Base-by-base conservation (phyloP, 108 stramenopile genomes). In the Pseudonitzschia multistriata region DNA sequence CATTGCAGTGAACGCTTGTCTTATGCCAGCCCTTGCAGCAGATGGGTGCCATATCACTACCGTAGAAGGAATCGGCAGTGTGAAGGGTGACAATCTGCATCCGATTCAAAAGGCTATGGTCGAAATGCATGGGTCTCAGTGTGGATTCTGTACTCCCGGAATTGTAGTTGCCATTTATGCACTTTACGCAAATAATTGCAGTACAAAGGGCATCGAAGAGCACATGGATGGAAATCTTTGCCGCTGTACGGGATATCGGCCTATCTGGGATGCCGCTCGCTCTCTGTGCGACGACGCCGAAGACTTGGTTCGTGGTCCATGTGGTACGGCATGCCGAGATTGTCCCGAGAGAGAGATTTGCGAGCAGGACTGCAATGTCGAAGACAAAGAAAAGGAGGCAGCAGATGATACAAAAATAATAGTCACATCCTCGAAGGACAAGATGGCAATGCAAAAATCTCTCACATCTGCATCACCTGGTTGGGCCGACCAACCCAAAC, bases 141-240 rank as follows among this genome's bases (percentile, higher is more conserved):
- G 97, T 74, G 97, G 95, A 30, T 98, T 93, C 77, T 98, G 97
- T 69, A 98, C 97, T 29, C 97, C 97, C 13, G 97, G 97, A 36
- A 97, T 98, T 50, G 84, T 97, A 54, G 92, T 97, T 79, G 84
- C 93, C 10, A 60, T 98, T 45, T 98, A 96, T 74, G 79, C 94
- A 24, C 62, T 96, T 11, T 82, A 96, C 69, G 84, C 91, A 27
- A 88, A 83, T 55, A 66, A 79, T 35, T 40, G 74, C 8, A 59
- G 49, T 29, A 59, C 57, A 8, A 62, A 68, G 17, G 77, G 88
- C 28, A 63, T 97, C n/a, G 96, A 97, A 78, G 96, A 94, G 68
- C 86, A 88, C 60, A 40, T 98, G 68, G 97, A 98, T 74, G 97
- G 97, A 28, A 98, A 98, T 74, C 72, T 98, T 7, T 98, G 97